Evolutionary conservation across 306 rosid genomes (phyloP).

Genomic region (Dryas octopetala): DNA sequence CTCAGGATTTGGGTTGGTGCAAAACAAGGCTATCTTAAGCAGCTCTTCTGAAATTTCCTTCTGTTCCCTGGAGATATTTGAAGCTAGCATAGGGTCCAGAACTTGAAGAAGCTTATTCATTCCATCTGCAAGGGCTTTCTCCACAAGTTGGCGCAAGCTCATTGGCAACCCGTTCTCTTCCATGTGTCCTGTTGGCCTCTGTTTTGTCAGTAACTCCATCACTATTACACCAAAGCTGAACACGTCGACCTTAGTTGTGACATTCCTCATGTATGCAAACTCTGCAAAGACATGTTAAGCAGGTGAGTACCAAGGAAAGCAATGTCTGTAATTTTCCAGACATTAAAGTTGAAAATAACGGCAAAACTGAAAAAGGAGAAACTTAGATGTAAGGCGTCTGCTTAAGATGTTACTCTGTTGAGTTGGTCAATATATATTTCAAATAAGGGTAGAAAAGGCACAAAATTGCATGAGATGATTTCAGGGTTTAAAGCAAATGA

Average conservation of each 20-base stretch:
- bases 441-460: background rate
- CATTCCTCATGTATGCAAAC: constrained; percentile 72
- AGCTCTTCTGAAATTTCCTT: constrained; percentile 44
- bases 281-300: constrained; percentile 45
- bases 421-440: background rate
- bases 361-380: background rate
- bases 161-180: constrained; percentile 57
- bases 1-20: constrained; percentile 62
- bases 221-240: constrained; percentile 78
- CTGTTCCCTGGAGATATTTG: constrained; percentile 34
- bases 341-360: constrained; percentile 4
- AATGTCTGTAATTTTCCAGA: background rate
- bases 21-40: constrained; percentile 54
- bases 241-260: constrained; percentile 71
- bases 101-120: constrained; percentile 30
- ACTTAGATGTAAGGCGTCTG: background rate
- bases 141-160: constrained; percentile 56
- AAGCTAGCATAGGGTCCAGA: constrained; percentile 54
- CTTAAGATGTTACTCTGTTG: background rate
- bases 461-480: background rate
- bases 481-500: background rate
- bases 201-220: constrained; percentile 77
- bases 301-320: constrained; percentile 5
- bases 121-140: constrained; percentile 58
- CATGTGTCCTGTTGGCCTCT: constrained; percentile 64